These are phyloP conservation scores for Sporisorium exsertum DNA, from an alignment of 1,284 basidiomycete genomes.

Conservation along the genomic window DNA sequence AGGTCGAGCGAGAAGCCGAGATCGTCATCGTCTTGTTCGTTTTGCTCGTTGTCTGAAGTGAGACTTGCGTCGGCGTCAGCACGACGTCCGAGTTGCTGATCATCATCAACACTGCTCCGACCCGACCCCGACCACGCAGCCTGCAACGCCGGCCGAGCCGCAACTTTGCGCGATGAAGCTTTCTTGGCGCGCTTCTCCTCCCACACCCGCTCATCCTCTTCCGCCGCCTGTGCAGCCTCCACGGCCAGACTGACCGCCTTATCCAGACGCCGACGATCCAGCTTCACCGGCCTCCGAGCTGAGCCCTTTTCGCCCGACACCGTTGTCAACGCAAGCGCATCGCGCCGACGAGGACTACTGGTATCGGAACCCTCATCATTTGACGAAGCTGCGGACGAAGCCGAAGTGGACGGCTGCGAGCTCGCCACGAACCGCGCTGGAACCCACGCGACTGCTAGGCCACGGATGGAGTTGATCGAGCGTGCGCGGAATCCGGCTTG, in stretches of 20 bases:
- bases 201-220: constrained; percentile 50
- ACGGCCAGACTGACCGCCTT: constrained; percentile 57
- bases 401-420: constrained; percentile 19
- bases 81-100: constrained; percentile 3
- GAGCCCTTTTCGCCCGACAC: background rate
- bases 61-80: background rate
- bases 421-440: constrained; percentile 31
- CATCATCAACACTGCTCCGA: background rate
- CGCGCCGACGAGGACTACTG: constrained; percentile 7
- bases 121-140: constrained; percentile 6
- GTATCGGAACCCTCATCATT: constrained; percentile 9
- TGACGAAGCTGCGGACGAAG: constrained; percentile 14
- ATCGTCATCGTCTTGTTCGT: constrained; percentile 36
- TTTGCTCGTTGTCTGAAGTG: constrained; percentile 8
- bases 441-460: constrained; percentile 41
- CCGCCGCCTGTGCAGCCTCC: constrained; percentile 54
- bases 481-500: constrained; percentile 37
- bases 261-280: constrained; percentile 48
- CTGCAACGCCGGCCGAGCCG: constrained; percentile 1
- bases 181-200: constrained; percentile 24
- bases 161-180: background rate
- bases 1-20: constrained; percentile 53
- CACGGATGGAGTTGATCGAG: constrained; percentile 43
- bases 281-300: constrained; percentile 28
- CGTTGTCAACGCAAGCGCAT: constrained; percentile 14